Base-by-base conservation (phyloP, 306 rosid genomes). In the Vigna reflexopilosa region DNA sequence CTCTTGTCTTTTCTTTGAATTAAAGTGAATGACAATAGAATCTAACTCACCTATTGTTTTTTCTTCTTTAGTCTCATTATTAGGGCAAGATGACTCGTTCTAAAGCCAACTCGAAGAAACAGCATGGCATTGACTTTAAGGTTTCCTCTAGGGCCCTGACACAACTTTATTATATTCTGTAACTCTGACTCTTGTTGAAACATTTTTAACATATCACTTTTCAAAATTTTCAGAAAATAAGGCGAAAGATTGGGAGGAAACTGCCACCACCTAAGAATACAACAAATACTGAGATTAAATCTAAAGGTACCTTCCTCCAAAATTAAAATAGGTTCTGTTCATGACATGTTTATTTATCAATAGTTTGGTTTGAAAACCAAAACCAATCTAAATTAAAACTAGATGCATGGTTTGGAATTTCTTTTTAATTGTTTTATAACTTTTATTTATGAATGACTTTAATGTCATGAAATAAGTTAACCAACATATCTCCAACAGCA, bases 191-290 rank as follows among this genome's bases (percentile, higher is more conserved):
- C 24, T 42, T 64, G 57, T 49, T 20, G 3, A 48, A 70, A 28
- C 59, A 30, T 47, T 71, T 61, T 48, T n/a, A 54, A 58, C 30
- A 14, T 19, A 9, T 42, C 70, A 11, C 24, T 73, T 61, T 5
- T 42, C 72, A 42, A 8, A 52, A 20, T 16, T 34, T 61, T 77
- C 87, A 90, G 98, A 94, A 92, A 94, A 88, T 88, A 58, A 92
- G 81, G 87, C 89, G 92, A 9, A 94, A 94, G 89, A 26, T 94
- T 66, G 98, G 98, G 67, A 89, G 83, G 86, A 94, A 89, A 76
- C 77, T 94, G 81, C 96, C 98, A 12, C 96, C 97, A 2, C 92
- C 97, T 19, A 87, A 92, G 76, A 94, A 92, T 78, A 72, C 97
- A 72, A 95, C 98, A 3, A 87, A 87, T 50, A 91, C 93, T 32